phyloP scores from a whole-genome alignment of 2,329 filamentous ascomycete species.

The Neurospora sp. region DNA sequence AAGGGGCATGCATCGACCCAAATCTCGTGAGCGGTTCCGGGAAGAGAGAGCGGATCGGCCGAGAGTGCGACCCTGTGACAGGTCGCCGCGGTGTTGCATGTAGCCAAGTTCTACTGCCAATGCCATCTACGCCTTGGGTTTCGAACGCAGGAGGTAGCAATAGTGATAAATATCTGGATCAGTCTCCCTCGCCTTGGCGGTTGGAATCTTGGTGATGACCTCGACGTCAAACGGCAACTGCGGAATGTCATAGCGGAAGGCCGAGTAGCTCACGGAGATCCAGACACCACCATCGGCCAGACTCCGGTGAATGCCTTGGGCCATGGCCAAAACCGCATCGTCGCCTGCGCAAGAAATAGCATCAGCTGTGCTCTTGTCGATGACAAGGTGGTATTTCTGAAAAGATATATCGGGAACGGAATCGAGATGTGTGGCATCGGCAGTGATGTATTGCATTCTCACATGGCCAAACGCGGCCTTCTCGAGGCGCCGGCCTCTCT shows the following conservation, averaged over 20 bases:
- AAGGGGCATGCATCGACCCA: not conserved
- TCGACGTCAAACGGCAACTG: slow-evolving; percentile 32
- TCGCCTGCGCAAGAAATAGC: slow-evolving; percentile 37
- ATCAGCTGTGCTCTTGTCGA: slow-evolving; percentile 42
- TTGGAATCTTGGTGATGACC: slow-evolving; percentile 32
- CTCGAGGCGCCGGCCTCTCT: slow-evolving; percentile 33
- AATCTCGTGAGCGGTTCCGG: not conserved
- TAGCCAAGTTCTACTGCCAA: not conserved
- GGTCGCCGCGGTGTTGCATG: not conserved
- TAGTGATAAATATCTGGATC: slow-evolving; percentile 39
- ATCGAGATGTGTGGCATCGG: slow-evolving; percentile 33
- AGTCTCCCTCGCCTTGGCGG: slow-evolving; percentile 27
- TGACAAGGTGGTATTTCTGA: slow-evolving; percentile 28
- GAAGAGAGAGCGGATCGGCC: not conserved
- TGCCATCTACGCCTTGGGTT: not conserved
- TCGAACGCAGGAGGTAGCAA: slow-evolving; percentile 33
- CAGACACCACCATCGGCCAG: slow-evolving; percentile 31
- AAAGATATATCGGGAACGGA: not conserved
- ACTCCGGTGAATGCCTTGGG: slow-evolving; percentile 23
- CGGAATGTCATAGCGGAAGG: slow-evolving; percentile 27
- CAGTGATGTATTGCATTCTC: slow-evolving; percentile 31
- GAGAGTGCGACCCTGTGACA: not conserved
- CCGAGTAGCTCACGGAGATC: slow-evolving; percentile 40
- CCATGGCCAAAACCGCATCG: slow-evolving; percentile 29
- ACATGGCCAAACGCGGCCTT: slow-evolving; percentile 32